Evolutionary conservation across 345 rosid species (phyloP).

Genomic region (Streptanthus diversifolius): DNA sequence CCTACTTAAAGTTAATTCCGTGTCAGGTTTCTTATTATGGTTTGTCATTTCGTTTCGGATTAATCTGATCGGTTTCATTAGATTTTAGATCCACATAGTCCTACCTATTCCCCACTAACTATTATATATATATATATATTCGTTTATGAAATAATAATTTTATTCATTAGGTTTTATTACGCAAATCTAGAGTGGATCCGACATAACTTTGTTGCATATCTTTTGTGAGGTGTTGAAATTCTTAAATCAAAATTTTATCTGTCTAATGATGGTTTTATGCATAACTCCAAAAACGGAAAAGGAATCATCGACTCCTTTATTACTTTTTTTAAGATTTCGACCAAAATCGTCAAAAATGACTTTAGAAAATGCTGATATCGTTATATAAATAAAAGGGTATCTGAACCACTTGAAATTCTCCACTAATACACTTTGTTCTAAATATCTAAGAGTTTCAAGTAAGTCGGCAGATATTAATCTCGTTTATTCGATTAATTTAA

Average conservation of each 20-base stretch:
- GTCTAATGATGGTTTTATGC: slow-evolving; percentile 29
- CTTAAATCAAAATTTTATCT: slow-evolving; percentile 15
- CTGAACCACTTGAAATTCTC: slow-evolving; percentile 19
- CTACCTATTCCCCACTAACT: slow-evolving; percentile 24
- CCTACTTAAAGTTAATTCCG: background rate
- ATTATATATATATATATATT: background rate
- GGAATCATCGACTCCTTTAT: slow-evolving; percentile 27
- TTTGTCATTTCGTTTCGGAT: background rate
- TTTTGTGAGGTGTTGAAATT: slow-evolving; percentile 36
- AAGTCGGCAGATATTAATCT: slow-evolving; percentile 28
- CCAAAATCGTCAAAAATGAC: slow-evolving; percentile 28
- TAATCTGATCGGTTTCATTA: background rate
- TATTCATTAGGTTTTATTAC: background rate
- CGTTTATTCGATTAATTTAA: background rate
- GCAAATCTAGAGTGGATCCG: slow-evolving; percentile 33
- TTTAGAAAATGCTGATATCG: slow-evolving; percentile 17
- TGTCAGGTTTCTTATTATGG: background rate
- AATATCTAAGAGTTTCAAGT: slow-evolving; percentile 22
- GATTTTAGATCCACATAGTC: background rate
- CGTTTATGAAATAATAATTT: background rate
- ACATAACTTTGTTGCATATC: slow-evolving; percentile 28
- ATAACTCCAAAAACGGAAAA: slow-evolving; percentile 34
- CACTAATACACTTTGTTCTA: background rate
- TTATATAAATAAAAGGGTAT: background rate
- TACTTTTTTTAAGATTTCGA: background rate